phyloP scores from a whole-genome alignment of 257 asterid species.

The Plantago major region DNA sequence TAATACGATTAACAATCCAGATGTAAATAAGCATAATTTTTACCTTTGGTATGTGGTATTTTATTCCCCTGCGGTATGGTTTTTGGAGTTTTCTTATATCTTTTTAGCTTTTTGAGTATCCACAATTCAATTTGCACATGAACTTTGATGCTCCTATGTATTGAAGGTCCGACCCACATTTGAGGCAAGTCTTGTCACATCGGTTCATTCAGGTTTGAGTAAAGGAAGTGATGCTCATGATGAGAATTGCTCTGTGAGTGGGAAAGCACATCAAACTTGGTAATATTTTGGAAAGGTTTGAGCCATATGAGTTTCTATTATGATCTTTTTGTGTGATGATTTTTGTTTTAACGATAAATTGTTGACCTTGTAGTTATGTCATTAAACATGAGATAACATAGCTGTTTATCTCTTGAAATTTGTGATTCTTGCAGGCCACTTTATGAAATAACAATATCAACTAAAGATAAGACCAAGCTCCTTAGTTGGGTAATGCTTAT shows the following conservation, averaged over 20 bases:
- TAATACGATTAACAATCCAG: background rate
- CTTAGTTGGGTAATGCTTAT: conserved; percentile 58
- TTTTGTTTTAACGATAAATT: conserved; percentile 1
- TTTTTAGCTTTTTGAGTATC: conserved; percentile 3
- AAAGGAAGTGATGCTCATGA: conserved; percentile 38
- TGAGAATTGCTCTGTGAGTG: conserved; percentile 48
- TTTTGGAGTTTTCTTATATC: no score
- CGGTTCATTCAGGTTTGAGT: conserved; percentile 37
- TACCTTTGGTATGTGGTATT: no score
- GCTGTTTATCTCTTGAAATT: background rate
- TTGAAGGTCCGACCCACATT: conserved; percentile 49
- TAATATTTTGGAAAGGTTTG: conserved; percentile 70
- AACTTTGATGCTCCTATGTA: conserved; percentile 15
- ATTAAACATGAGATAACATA: conserved; percentile 5
- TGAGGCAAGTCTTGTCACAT: conserved; percentile 44
- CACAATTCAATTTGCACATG: background rate
- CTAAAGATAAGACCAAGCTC: conserved; percentile 83
- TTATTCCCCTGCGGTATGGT: no score
- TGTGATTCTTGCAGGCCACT: conserved; percentile 45
- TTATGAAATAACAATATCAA: conserved; percentile 79
- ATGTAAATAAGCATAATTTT: background rate
- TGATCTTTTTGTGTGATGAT: conserved; percentile 13
- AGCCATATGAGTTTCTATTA: conserved; percentile 31
- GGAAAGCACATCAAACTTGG: conserved; percentile 49
- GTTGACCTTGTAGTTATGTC: conserved; percentile 5